These are phyloP conservation scores for Nakazawaea ambrosiae DNA, from an alignment of 805 yeast genomes.

Conservation along the genomic window DNA sequence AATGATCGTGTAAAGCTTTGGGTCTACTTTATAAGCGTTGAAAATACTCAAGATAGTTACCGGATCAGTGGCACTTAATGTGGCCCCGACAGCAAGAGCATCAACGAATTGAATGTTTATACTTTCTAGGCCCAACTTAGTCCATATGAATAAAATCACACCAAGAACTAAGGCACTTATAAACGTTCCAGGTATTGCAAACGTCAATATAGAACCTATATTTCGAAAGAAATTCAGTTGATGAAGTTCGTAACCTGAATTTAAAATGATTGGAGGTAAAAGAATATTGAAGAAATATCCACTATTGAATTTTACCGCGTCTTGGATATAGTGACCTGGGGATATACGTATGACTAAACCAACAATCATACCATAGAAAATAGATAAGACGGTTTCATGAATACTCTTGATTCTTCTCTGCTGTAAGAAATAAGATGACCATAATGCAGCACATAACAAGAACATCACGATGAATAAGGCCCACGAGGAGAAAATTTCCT, in stretches of 20 bases:
- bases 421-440: conserved; percentile 92
- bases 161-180: conserved; percentile 89
- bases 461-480: conserved; percentile 83
- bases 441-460: conserved; percentile 77
- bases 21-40: conserved; percentile 97
- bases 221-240: conserved; percentile 93
- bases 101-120: conserved; percentile 90
- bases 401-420: conserved; percentile 87
- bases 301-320: conserved; percentile 91
- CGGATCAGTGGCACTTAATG: conserved; percentile 97
- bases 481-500: conserved; percentile 97
- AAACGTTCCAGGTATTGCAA: conserved; percentile 97
- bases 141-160: conserved; percentile 81
- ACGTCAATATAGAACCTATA: conserved; percentile 81
- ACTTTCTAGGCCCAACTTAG: conserved; percentile 85
- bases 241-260: conserved; percentile 94
- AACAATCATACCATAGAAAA: conserved; percentile 94
- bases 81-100: conserved; percentile 95
- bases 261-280: conserved; percentile 92
- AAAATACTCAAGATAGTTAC: conserved; percentile 94
- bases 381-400: conserved; percentile 96
- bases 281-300: conserved; percentile 90
- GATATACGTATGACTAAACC: conserved; percentile 84
- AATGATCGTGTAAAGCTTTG: conserved; percentile 91
- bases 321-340: conserved; percentile 97